These are phyloP conservation scores for Cyphellophora attinorum DNA, from an alignment of 2,329 filamentous ascomycete species.

Conservation along the genomic window DNA sequence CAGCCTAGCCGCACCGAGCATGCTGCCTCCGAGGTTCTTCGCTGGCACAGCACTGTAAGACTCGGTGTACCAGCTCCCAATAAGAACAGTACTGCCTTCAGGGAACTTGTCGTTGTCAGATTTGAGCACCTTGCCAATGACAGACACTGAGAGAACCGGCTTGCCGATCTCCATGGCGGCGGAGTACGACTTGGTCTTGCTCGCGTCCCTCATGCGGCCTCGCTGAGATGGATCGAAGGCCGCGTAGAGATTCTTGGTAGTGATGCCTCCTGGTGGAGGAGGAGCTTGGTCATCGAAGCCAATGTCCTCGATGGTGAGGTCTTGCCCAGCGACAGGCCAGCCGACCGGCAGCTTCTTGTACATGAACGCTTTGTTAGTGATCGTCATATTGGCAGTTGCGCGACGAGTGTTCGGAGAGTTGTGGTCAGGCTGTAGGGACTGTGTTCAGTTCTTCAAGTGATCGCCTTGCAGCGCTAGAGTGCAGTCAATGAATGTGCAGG, in stretches of 20 bases:
- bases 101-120: slow-evolving; percentile 50
- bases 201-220: slow-evolving; percentile 57
- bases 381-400: too few species aligned
- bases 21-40: slow-evolving; percentile 20
- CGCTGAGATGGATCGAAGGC: slow-evolving; percentile 73
- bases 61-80: slow-evolving; percentile 32
- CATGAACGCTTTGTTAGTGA: slow-evolving; percentile 62
- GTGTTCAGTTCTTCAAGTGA: too few species aligned
- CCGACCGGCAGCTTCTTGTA: slow-evolving; percentile 61
- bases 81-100: slow-evolving; percentile 44
- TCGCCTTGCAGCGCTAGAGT: too few species aligned
- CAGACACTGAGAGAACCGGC: slow-evolving; percentile 49
- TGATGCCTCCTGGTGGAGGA: slow-evolving; percentile 49
- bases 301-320: slow-evolving; percentile 58
- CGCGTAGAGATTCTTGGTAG: slow-evolving; percentile 56
- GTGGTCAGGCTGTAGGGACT: too few species aligned
- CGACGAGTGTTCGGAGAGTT: too few species aligned
- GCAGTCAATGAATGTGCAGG: too few species aligned
- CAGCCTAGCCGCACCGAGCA: slow-evolving; percentile 19
- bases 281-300: slow-evolving; percentile 54
- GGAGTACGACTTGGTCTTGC: slow-evolving; percentile 50
- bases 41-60: slow-evolving; percentile 54
- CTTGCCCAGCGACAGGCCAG: slow-evolving; percentile 58
- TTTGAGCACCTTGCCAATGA: slow-evolving; percentile 56
- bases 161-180: slow-evolving; percentile 48